Percentiles rank a stretch among this genome's conserved stretches.
Evolutionary conservation across 768 basidiomycete genomes (phyloP).

Genomic region (Rhodosporidiobolus sp.): DNA sequence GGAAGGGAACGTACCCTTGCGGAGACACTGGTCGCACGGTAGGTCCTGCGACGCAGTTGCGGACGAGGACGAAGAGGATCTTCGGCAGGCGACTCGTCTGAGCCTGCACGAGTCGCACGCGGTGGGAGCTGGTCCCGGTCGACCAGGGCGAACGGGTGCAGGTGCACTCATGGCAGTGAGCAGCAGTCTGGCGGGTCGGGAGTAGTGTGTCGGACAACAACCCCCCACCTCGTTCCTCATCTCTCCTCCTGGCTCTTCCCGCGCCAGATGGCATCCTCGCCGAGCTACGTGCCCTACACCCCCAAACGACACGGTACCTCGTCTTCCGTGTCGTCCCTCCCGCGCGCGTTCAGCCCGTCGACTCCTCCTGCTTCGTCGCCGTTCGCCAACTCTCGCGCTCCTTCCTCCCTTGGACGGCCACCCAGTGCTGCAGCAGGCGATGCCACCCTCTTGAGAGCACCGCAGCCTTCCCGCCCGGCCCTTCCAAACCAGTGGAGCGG

Average conservation of each 20-base stretch:
- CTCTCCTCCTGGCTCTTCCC: not conserved
- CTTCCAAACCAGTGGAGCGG: not conserved
- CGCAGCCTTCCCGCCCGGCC: not conserved
- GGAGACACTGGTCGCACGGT: no score
- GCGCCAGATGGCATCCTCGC: not conserved
- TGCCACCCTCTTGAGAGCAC: not conserved
- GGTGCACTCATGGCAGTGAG: no score
- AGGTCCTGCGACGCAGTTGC: no score
- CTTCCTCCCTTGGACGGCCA: not conserved
- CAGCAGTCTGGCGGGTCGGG: no score
- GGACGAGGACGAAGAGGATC: no score
- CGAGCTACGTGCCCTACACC: conserved; percentile 16
- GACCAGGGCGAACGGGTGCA: no score
- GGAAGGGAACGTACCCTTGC: no score
- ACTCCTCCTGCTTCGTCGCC: not conserved
- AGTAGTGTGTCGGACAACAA: no score
- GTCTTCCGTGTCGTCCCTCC: conserved; percentile 7
- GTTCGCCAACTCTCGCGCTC: no score
- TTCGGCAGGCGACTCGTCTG: no score
- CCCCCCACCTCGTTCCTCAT: not conserved
- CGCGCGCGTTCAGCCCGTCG: not conserved
- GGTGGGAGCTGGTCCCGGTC: no score
- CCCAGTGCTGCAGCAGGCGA: not conserved
- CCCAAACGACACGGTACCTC: conserved; percentile 23
- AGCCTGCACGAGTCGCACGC: no score